Evolutionary conservation across 164 flowering plant species (phyloP), one percentile per base, ranked within the genome.

Genomic region (Stephania yunnanensis): DNA sequence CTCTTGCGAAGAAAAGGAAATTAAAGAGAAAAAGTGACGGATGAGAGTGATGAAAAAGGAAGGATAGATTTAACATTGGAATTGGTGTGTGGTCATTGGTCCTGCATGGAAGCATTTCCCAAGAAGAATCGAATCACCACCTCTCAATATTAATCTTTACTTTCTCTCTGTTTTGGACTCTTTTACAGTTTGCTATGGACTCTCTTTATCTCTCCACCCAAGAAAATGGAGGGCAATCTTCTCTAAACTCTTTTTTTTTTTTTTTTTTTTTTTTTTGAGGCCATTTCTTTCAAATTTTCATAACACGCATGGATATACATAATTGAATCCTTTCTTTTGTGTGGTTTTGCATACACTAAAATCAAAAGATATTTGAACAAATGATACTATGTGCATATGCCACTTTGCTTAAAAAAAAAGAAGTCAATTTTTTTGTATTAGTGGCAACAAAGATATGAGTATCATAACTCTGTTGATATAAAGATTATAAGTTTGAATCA

Each of bases 61-160:
- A 25, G 25, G 25, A 11, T 50, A 48, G 68, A 19, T 36, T 53
- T 71, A 68, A 72, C 67, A 31, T 70, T 36, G 70, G 72, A 44
- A 72, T 71, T 73, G 76, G 70, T 70, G 68, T 68, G 50, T 75
- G 73, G 80, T 81, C 74, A 82, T 86, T 36, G 82, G 84, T 85
- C 80, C 79, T 87, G 93, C 89, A 89, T 88, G 91, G 90, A 83
- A 78, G 84, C 83, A 88, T 82, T 87, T 85, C 87, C 88, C 92
- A 73, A 90, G 83, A 86, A 82, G 95, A 88, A 89, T 89, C 91
- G 87, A 87, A 81, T 90, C 89, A 87, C 81, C 80, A 72, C 82
- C 78, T 72, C 76, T 79, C 53, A 8, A 8, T 50, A 50, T 50
- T 2, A 15, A 10, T 50, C 15, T 15, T 50, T 84, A 7, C 66